These are phyloP conservation scores for Sclerotinia borealis DNA, from an alignment of 2,329 filamentous ascomycete genomes.

Conservation along the genomic window DNA sequence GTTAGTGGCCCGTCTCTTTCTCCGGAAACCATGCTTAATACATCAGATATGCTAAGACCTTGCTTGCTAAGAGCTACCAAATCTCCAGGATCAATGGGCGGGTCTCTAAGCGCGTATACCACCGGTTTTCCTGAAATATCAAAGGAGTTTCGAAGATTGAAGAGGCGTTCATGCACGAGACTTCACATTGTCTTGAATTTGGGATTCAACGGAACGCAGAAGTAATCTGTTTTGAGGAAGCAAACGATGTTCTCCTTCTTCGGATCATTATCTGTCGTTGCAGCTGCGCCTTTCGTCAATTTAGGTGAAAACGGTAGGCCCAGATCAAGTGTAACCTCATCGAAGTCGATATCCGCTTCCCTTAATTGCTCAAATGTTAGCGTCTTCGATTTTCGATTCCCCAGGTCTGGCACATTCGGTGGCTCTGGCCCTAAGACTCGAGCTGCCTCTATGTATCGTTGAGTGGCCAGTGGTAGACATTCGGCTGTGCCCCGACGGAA, in stretches of 20 bases:
- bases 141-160: background rate
- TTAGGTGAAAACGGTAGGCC: background rate
- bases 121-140: background rate
- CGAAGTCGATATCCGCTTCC: background rate
- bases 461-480: constrained; percentile 30
- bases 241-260: background rate
- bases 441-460: constrained; percentile 28
- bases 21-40: background rate
- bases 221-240: background rate
- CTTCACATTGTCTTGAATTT: constrained; percentile 1
- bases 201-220: background rate
- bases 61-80: background rate
- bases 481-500: constrained; percentile 30
- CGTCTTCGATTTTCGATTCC: background rate
- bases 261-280: background rate
- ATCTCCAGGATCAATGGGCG: background rate
- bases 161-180: background rate
- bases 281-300: background rate
- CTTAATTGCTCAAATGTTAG: background rate
- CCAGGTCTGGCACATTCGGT: background rate
- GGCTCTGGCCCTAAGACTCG: constrained; percentile 25
- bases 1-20: background rate
- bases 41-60: background rate
- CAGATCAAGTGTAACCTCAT: background rate
- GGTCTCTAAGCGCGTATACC: background rate